Evolutionary conservation across 192 early-diverging fungal species (phyloP), one percentile per base, ranked within the genome.

Genomic region (Umbelopsis sp.): DNA sequence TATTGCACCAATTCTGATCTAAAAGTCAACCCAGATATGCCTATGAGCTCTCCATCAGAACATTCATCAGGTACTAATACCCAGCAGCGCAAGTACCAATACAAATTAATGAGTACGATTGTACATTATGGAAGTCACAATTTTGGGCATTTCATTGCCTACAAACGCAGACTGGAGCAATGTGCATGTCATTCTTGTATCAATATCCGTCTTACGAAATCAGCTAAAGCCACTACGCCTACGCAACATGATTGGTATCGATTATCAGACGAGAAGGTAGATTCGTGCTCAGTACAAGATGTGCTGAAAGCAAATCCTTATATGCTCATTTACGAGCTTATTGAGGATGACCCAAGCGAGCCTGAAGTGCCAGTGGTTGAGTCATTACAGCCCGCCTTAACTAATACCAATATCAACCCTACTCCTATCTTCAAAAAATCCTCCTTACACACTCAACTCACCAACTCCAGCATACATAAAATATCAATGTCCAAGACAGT

Each of bases 111-210:
- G 50, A 85, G 88, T 22, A 85, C 89, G n/a, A 82, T 94, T 48
- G 80, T 91, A 0, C 93, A 94, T 64, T 88, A 86, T 67, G 93
- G 93, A 1, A 79, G 78, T 35, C 93, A 94, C 73, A 87, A 91
- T 21, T 89, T 78, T 41, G 93, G 93, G 0, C 93, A 94, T 58
- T 94, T 92, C 68, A 87, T 93, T 46, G 87, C 91, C 2, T 91
- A 90, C 58, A 86, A 90, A 33, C 88, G 91, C 52, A 76, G 55
- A 15, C 15, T 61, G 30, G 55, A 47, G 70, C 48, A 49, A 55
- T 76, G 68, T 23, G 67, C 46, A 66, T 81, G 65, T 71, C 52
- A 48, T 16, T 78, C 66, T 49, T 27, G 41, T 41, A 25, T 55
- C 20, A 64, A 71, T 75, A 78, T 49, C 74, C 73, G 44, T 70